Percentiles rank a stretch among this genome's conserved stretches.
phyloP scores from a whole-genome alignment of 2,329 filamentous ascomycete genomes.

The Graphilbum fragrans region DNA sequence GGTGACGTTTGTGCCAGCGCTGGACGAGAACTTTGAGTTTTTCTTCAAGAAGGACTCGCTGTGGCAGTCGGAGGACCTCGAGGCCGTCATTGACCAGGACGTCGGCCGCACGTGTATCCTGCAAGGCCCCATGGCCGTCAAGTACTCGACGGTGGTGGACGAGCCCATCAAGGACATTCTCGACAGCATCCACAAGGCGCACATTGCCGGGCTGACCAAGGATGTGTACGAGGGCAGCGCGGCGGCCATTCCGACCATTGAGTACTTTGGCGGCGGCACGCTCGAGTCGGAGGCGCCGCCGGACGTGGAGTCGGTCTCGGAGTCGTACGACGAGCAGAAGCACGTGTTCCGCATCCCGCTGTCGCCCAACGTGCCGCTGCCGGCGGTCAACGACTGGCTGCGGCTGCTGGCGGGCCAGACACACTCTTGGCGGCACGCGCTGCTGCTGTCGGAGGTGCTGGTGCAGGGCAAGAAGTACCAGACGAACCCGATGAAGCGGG shows the following conservation, averaged over 20 bases:
- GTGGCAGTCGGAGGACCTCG: conserved; percentile 97
- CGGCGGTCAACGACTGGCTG: conserved; percentile 73
- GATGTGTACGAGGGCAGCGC: conserved; percentile 72
- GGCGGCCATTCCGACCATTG: conserved; percentile 66
- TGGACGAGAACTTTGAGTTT: conserved; percentile 96
- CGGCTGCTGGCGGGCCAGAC: conserved; percentile 73
- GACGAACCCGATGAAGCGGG: conserved; percentile 86
- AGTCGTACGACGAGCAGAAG: conserved; percentile 68
- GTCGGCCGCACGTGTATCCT: conserved; percentile 93
- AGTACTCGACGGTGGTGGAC: conserved; percentile 79
- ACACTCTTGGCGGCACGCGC: conserved; percentile 87
- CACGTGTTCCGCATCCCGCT: conserved; percentile 73
- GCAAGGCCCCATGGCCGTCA: conserved; percentile 85
- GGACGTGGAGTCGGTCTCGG: conserved; percentile 69
- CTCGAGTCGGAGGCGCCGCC: conserved; percentile 58
- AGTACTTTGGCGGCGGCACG: conserved; percentile 91
- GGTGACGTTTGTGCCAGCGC: conserved; percentile 85
- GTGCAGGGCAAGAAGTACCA: conserved; percentile 95
- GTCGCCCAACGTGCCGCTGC: conserved; percentile 60
- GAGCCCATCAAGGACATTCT: conserved; percentile 94
- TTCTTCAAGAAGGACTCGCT: conserved; percentile 99
- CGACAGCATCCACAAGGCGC: conserved; percentile 76
- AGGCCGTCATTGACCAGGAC: conserved; percentile 90
- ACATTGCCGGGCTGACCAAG: conserved; percentile 66
- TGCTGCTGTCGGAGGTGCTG: conserved; percentile 87